phyloP scores from a whole-genome alignment of 140 eudicot species.

The Cichorium intybus region DNA sequence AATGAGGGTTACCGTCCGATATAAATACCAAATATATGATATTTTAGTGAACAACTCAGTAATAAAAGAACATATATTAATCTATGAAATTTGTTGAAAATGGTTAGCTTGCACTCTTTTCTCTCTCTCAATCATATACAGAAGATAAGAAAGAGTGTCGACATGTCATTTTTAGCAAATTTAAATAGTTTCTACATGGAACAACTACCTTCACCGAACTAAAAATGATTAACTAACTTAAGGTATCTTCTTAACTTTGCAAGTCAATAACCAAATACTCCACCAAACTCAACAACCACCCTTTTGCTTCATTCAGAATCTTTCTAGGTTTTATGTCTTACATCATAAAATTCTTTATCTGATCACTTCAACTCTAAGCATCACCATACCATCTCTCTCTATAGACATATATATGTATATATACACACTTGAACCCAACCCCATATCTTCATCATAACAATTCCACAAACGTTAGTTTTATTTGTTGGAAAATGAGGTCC shows the following conservation, averaged over 20 bases:
- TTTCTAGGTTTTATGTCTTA: conserved; percentile 49
- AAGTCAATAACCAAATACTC: conserved; percentile 15
- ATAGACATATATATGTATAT: conserved; percentile 4
- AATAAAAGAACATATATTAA: too few relatives aligned
- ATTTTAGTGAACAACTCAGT: too few relatives aligned
- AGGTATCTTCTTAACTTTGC: conserved; percentile 8
- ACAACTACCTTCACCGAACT: conserved; percentile 13
- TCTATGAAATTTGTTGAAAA: background rate
- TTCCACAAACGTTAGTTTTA: conserved; percentile 1
- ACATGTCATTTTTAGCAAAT: background rate
- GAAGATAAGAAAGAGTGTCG: background rate
- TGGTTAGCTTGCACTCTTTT: background rate
- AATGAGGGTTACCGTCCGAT: too few relatives aligned
- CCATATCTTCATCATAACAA: conserved; percentile 13
- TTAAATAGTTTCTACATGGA: background rate
- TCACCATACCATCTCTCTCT: conserved; percentile 10
- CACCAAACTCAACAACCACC: conserved; percentile 51
- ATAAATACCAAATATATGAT: too few relatives aligned
- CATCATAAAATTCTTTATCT: conserved; percentile 24
- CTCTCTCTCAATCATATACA: background rate
- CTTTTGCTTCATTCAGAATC: conserved; percentile 51
- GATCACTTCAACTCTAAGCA: conserved; percentile 42
- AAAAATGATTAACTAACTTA: conserved; percentile 2
- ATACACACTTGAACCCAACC: conserved; percentile 14
- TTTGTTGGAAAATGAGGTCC: conserved; percentile 46